A percentile compares a stretch with the other conserved stretches of the same genome.
These are phyloP conservation scores for Edaphochlamys debaryana DNA, from an alignment of 139 green algal genomes.

Conservation along the genomic window DNA sequence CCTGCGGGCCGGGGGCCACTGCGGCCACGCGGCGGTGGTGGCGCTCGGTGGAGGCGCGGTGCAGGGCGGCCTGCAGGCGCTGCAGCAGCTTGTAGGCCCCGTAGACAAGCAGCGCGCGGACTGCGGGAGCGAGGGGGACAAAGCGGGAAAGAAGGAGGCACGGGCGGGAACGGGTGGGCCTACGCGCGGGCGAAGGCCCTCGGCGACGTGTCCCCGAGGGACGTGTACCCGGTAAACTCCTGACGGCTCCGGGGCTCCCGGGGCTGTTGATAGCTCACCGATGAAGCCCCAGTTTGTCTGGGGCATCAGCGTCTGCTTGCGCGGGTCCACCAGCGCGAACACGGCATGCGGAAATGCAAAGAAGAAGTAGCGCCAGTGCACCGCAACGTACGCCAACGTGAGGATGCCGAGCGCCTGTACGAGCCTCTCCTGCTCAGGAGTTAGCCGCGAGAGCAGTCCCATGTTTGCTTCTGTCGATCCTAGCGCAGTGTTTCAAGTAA, in stretches of 20 bases:
- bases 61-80: neutral
- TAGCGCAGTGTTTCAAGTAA: too few species aligned
- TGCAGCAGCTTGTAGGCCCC: neutral
- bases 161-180: too few species aligned
- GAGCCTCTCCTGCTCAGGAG: neutral
- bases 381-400: neutral
- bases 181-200: too few species aligned
- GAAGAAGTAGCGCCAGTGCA: neutral
- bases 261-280: too few species aligned
- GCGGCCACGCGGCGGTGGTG: neutral
- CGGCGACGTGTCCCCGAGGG: too few species aligned
- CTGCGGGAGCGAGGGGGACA: neutral
- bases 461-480: neutral
- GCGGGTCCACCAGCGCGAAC: neutral
- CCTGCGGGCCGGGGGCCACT: too few species aligned
- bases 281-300: constrained; percentile 1
- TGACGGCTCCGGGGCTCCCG: too few species aligned
- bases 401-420: neutral
- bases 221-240: too few species aligned
- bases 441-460: neutral
- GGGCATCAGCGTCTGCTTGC: neutral
- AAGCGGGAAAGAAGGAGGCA: too few species aligned
- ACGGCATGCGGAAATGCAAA: neutral
- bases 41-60: neutral
- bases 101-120: neutral